phyloP scores from a whole-genome alignment of 2,329 filamentous ascomycete species.

The Zopfia rhizophila region DNA sequence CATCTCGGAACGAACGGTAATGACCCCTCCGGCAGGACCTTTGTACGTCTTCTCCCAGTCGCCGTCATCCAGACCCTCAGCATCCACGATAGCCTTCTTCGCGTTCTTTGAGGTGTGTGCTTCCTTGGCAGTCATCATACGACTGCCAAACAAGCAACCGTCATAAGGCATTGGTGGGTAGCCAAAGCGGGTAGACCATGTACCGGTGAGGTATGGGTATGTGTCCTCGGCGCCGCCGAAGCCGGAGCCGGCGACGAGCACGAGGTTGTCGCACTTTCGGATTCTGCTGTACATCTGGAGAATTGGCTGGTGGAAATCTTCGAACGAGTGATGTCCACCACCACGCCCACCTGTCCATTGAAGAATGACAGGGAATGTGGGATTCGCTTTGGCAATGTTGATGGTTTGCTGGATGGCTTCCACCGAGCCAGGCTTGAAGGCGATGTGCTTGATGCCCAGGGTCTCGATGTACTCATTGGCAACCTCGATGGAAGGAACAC shows the following conservation, averaged over 20 bases:
- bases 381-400: slow-evolving; percentile 59
- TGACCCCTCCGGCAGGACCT: slow-evolving; percentile 88
- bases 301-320: slow-evolving; percentile 62
- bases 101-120: slow-evolving; percentile 56
- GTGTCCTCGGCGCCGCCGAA: slow-evolving; percentile 60
- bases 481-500: slow-evolving; percentile 60
- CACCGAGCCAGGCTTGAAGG: slow-evolving; percentile 60
- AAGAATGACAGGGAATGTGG: slow-evolving; percentile 57
- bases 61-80: slow-evolving; percentile 54
- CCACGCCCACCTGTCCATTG: slow-evolving; percentile 63
- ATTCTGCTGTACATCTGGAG: slow-evolving; percentile 58
- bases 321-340: slow-evolving; percentile 62
- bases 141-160: slow-evolving; percentile 58
- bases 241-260: slow-evolving; percentile 60
- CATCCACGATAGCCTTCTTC: slow-evolving; percentile 58
- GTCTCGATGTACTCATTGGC: slow-evolving; percentile 68
- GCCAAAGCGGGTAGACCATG: slow-evolving; percentile 56
- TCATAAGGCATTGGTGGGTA: slow-evolving; percentile 61
- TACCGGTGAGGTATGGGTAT: slow-evolving; percentile 59
- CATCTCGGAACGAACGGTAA: slow-evolving; percentile 98
- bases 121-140: slow-evolving; percentile 61
- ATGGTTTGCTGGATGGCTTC: slow-evolving; percentile 59
- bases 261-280: slow-evolving; percentile 57
- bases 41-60: slow-evolving; percentile 61
- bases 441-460: slow-evolving; percentile 59